These are phyloP conservation scores for Gilbertella persicaria DNA, from an alignment of 371 early-diverging fungal species.

Conservation along the genomic window DNA sequence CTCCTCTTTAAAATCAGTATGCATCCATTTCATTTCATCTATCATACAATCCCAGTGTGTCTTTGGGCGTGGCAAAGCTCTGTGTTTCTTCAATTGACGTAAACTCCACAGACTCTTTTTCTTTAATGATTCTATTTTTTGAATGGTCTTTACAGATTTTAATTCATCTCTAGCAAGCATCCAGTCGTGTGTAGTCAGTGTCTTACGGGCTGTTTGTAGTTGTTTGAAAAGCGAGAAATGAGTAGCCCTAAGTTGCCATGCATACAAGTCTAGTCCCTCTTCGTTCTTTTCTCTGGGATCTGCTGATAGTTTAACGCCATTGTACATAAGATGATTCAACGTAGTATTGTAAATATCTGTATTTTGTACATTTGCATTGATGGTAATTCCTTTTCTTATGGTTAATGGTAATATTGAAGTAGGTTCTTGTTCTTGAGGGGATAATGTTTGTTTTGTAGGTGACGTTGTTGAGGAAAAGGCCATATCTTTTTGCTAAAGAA, in stretches of 20 bases:
- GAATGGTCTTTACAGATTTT: constrained; percentile 70
- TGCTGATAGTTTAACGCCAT: constrained; percentile 48
- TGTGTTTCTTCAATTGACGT: constrained; percentile 75
- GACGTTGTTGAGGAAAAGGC: not conserved
- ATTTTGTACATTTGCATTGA: constrained; percentile 72
- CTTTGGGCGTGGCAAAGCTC: constrained; percentile 67
- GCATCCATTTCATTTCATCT: constrained; percentile 91
- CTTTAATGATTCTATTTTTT: constrained; percentile 81
- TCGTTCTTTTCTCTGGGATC: constrained; percentile 29
- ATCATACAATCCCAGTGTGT: constrained; percentile 88
- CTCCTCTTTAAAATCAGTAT: constrained; percentile 84
- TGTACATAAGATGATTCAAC: constrained; percentile 51
- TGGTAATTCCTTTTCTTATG: constrained; percentile 54
- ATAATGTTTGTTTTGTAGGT: constrained; percentile 1
- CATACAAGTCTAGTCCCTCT: constrained; percentile 58
- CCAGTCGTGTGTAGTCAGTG: constrained; percentile 82
- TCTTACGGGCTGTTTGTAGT: constrained; percentile 73
- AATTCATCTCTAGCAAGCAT: constrained; percentile 85
- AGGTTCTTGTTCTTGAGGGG: not conserved
- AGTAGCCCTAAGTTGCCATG: constrained; percentile 76
- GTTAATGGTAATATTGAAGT: constrained; percentile 3
- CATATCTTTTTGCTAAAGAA: constrained; percentile 12
- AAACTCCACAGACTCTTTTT: constrained; percentile 79
- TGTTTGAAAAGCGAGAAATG: constrained; percentile 70
- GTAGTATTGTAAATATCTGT: constrained; percentile 39